Evolutionary conservation across 495 filamentous ascomycete species (phyloP).

Genomic region (Penicilliopsis zonata): DNA sequence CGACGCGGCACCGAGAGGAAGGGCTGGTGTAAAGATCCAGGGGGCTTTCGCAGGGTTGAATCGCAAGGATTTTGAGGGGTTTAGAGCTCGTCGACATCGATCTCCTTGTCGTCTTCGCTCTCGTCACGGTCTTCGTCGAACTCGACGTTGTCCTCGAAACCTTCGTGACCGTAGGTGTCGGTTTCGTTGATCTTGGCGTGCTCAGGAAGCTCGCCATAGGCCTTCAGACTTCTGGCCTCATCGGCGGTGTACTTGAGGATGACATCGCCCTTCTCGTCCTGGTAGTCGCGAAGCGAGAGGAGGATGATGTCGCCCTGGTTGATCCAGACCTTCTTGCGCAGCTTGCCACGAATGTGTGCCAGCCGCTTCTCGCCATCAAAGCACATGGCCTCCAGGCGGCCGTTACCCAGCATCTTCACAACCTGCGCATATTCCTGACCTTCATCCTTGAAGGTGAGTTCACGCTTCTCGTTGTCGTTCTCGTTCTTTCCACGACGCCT

Average conservation of each 20-base stretch:
- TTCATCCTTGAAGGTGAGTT: constrained; percentile 97
- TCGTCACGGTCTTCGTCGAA: constrained; percentile 47
- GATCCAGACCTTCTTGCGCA: constrained; percentile 98
- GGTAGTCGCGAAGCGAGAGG: constrained; percentile 92
- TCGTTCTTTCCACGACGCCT: constrained; percentile 98
- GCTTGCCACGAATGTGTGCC: constrained; percentile 61
- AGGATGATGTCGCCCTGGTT: constrained; percentile 99
- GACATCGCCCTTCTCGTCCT: constrained; percentile 97
- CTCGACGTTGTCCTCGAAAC: constrained; percentile 47
- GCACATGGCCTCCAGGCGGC: constrained; percentile 89
- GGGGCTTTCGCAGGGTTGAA: constrained; percentile 25
- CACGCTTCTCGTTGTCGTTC: constrained; percentile 99
- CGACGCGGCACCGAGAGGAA: constrained; percentile 4
- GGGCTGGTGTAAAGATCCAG: constrained; percentile 17
- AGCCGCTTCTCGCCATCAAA: constrained; percentile 74
- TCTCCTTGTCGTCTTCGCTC: constrained; percentile 45
- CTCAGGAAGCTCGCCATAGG: constrained; percentile 94
- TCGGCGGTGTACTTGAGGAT: constrained; percentile 98
- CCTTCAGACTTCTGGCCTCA: constrained; percentile 87
- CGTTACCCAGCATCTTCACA: constrained; percentile 97
- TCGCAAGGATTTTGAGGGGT: constrained; percentile 13
- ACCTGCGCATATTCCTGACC: constrained; percentile 99
- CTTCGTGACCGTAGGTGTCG: constrained; percentile 69
- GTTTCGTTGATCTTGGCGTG: constrained; percentile 99
- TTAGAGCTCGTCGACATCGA: constrained; percentile 51